Conservation (phyloP, 441 rosid species). For the Hura crepitans region DNA sequence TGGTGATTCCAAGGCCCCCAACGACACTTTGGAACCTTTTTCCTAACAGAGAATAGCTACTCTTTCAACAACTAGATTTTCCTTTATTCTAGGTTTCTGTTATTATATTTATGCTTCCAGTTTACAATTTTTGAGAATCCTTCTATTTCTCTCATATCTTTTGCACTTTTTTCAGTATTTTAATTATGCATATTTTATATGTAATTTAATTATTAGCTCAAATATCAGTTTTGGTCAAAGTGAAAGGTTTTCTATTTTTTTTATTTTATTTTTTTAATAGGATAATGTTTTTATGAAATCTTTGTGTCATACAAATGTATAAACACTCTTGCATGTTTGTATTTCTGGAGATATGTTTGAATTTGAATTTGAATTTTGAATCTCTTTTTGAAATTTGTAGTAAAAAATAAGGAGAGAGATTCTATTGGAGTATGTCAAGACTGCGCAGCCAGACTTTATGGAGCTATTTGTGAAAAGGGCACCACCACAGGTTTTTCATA, state of each 20-base stretch:
- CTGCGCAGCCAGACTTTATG: conserved; percentile 94
- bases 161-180: background rate
- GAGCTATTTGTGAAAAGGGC: conserved; percentile 88
- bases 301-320: background rate
- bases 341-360: conserved; percentile 13
- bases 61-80: too few relatives aligned
- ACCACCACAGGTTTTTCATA: conserved; percentile 60
- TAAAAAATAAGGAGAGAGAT: conserved; percentile 74
- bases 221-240: background rate
- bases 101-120: too few relatives aligned
- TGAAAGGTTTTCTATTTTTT: background rate
- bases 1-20: conserved; percentile 59
- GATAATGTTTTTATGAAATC: background rate
- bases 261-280: background rate
- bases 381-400: conserved; percentile 29
- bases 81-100: too few relatives aligned
- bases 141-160: background rate
- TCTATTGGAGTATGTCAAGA: conserved; percentile 86
- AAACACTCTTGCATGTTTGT: background rate
- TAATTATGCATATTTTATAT: background rate
- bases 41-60: too few relatives aligned
- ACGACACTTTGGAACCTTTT: conserved; percentile 56
- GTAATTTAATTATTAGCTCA: background rate
- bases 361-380: conserved; percentile 23
- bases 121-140: too few relatives aligned